Evolutionary conservation across 805 yeast species (phyloP), one percentile per base, ranked within the genome.

Genomic region (Lipomyces yamadae): DNA sequence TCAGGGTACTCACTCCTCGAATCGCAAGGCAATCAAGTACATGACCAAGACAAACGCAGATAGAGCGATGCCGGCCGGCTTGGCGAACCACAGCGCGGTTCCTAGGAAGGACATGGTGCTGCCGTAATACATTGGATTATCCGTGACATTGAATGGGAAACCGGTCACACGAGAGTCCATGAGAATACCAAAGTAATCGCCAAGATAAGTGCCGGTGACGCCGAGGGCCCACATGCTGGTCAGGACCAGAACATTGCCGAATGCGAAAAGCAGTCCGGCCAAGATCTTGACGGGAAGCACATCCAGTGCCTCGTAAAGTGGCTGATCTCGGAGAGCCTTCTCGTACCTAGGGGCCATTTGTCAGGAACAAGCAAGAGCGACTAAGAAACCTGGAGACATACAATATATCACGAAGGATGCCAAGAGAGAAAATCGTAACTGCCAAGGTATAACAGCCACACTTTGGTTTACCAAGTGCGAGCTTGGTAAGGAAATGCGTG

Each of bases 111-210:
- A 87, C 72, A 94, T 80, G 30, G 93, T 85, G 8, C 97, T 90
- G 15, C 99, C 99, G 75, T 90, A 89, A 79, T 95, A 95, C 99
- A 95, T 95, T 71, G 99, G 99, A 78, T 95, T 94, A 75, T 92
- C 88, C 70, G 88, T 84, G 64, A 93, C 86, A 74, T 88, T 93
- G 84, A 95, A 95, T 15, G 99, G 99, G 84, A 95, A 95, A 0
- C 90, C 87, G 18, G 94, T 89, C 67, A 95, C 97, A 75, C 97
- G 85, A 70, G 90, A 85, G 69, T 88, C 87, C 95, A 94, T 95
- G 73, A 95, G 84, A 74, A 95, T 93, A 1, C 98, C 98, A 79
- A 95, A 95, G 80, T 95, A 96, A 78, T 95, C 99, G 55, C 99
- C 99, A n/a, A 95, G 80, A 75, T 95, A 95, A 10, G 99, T 95